Base-by-base conservation (phyloP, 192 early-diverging fungal species). In the Coemansia umbellata region DNA sequence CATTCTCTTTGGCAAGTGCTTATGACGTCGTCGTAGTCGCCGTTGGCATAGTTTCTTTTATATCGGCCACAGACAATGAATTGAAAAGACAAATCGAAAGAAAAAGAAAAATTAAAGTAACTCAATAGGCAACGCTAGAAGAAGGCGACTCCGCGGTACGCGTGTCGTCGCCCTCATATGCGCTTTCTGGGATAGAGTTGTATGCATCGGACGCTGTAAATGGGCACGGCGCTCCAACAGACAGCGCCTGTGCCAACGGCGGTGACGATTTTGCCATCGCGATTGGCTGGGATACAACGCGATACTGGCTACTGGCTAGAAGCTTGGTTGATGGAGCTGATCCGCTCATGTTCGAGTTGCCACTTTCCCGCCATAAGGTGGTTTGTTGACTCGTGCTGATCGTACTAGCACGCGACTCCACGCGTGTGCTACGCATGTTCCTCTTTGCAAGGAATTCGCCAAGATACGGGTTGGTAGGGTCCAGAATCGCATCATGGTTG, bases 391-490 rank as follows among this genome's bases (percentile, higher is more conserved):
- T 36, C 3, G 57, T 43, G 40, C 57, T 47, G 8, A 53, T 35
- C 26, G 50, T 27, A 44, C 50, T 54, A 14, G 50, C 10, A 21
- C 57, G 36, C 40, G 52, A 54, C 13, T 26, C 39, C 22, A 31
- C 60, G 36, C 60, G 60, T 3, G 66, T 54, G 51, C 37, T 51
- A 32, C 57, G 58, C 42, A 17, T 18, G 4, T 43, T 27, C 55
- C 64, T 57, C 37, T 43, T 57, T 28, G 60, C 55, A 13, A 74
- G 36, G 28, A 74, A 63, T 35, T 67, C 71, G 37, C 55, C 71
- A 1, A 74, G 56, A 21, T 74, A 74, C 23, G 71, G 71, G 15
- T 74, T 74, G n/a, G 43, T 39, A 14, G 65, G 64, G 22, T 74
- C 71, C 17, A 74, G 55, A 15, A 48, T n/a, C 17, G 23, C 50